These are phyloP conservation scores for Thalassiosira mediterranea DNA, from an alignment of 352 stramenopile genomes.

Conservation along the genomic window DNA sequence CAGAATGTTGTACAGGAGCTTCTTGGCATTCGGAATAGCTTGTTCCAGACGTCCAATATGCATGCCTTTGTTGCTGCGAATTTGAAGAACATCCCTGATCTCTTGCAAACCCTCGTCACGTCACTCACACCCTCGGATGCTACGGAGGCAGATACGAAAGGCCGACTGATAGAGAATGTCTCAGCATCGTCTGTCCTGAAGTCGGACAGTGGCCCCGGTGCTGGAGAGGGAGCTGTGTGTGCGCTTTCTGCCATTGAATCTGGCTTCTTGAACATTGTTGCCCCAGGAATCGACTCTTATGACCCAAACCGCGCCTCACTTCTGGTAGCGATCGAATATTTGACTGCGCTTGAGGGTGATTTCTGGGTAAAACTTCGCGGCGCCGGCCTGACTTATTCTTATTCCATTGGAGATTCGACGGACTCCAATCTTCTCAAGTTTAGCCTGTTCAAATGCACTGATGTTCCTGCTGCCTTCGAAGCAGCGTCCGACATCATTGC, in stretches of 20 bases:
- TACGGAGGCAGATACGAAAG: background rate
- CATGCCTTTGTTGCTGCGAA: conserved; percentile 54
- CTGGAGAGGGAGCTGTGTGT: conserved; percentile 36
- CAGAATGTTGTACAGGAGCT: conserved; percentile 37
- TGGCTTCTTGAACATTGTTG: conserved; percentile 40
- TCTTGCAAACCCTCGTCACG: conserved; percentile 23
- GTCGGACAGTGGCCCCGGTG: conserved; percentile 1
- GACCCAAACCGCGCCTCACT: conserved; percentile 44
- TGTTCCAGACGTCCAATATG: conserved; percentile 48
- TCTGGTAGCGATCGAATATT: conserved; percentile 58
- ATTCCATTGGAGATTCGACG: conserved; percentile 46
- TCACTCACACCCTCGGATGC: conserved; percentile 21
- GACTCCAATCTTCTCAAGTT: conserved; percentile 50
- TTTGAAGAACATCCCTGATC: conserved; percentile 23
- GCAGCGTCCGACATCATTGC: conserved; percentile 49
- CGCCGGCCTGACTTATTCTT: conserved; percentile 54
- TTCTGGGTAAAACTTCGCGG: conserved; percentile 59
- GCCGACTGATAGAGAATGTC: conserved; percentile 46
- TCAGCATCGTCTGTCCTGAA: conserved; percentile 39
- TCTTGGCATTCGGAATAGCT: conserved; percentile 24
- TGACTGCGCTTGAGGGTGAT: conserved; percentile 59
- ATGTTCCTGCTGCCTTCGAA: conserved; percentile 45
- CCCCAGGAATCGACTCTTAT: conserved; percentile 38
- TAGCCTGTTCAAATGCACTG: conserved; percentile 50
- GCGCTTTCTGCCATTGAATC: conserved; percentile 46